Conservation (phyloP, 1,139 yeast species). For the Geotrichum macrosporum region DNA sequence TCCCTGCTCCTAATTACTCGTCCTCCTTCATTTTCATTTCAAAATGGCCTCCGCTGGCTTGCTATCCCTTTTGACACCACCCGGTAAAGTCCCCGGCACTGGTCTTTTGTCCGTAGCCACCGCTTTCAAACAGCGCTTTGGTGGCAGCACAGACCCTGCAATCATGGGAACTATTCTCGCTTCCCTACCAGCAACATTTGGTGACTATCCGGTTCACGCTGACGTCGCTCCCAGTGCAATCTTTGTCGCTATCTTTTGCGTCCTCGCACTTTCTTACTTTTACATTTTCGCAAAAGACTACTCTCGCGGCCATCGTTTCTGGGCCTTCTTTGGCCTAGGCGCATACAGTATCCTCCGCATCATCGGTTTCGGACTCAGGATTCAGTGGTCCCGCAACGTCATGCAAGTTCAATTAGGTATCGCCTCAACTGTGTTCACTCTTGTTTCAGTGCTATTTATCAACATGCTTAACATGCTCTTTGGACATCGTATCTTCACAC, state of each 20-base stretch:
- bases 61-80: conserved; percentile 27
- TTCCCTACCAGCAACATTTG: conserved; percentile 54
- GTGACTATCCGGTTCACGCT: conserved; percentile 54
- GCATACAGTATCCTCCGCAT: conserved; percentile 51
- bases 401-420: conserved; percentile 51
- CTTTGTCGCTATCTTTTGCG: conserved; percentile 52
- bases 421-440: conserved; percentile 54
- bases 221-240: conserved; percentile 63
- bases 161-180: conserved; percentile 31
- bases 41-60: conserved; percentile 13
- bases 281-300: conserved; percentile 50
- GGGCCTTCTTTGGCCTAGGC: conserved; percentile 53
- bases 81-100: conserved; percentile 26
- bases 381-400: conserved; percentile 53
- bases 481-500: conserved; percentile 73
- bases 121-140: conserved; percentile 14
- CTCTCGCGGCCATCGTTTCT: conserved; percentile 61
- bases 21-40: not conserved
- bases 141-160: conserved; percentile 16
- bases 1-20: not conserved
- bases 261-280: conserved; percentile 49
- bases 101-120: conserved; percentile 21
- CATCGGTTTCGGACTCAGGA: conserved; percentile 59
- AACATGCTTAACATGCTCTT: conserved; percentile 54
- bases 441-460: conserved; percentile 44